Conservation (phyloP, 2,329 filamentous ascomycete species). For the Epichloe gansuensis region DNA sequence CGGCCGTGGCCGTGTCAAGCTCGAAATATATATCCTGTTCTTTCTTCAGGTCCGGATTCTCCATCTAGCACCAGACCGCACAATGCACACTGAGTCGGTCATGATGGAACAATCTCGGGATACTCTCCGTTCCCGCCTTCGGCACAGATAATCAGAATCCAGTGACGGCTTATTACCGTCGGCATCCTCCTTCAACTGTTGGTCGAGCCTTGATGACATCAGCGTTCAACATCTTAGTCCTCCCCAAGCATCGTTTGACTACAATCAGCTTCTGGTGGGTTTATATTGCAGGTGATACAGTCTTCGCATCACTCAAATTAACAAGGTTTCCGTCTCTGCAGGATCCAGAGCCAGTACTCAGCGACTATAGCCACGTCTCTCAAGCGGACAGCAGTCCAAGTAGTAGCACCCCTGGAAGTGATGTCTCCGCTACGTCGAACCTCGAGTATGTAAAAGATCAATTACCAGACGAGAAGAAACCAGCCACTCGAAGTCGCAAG, state of each 20-base stretch:
- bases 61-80: not conserved
- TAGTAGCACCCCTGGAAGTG: slow-evolving; percentile 4
- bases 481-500: slow-evolving; percentile 27
- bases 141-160: not conserved
- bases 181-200: not conserved
- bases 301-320: too few relatives aligned
- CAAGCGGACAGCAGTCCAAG: slow-evolving; percentile 5
- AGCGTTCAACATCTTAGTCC: not conserved
- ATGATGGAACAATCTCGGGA: not conserved
- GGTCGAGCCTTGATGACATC: not conserved
- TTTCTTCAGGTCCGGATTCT: not conserved
- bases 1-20: too few relatives aligned
- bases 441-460: not conserved
- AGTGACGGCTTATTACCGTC: not conserved
- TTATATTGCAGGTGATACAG: too few relatives aligned
- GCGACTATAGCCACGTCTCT: not conserved
- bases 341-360: not conserved
- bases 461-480: not conserved
- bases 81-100: not conserved
- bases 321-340: not conserved
- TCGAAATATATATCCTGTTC: not conserved
- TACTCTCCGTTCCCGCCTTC: not conserved
- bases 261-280: not conserved
- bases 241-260: not conserved
- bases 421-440: not conserved